Conservation (phyloP, 306 rosid genomes). For the Quercus berberidifolia region DNA sequence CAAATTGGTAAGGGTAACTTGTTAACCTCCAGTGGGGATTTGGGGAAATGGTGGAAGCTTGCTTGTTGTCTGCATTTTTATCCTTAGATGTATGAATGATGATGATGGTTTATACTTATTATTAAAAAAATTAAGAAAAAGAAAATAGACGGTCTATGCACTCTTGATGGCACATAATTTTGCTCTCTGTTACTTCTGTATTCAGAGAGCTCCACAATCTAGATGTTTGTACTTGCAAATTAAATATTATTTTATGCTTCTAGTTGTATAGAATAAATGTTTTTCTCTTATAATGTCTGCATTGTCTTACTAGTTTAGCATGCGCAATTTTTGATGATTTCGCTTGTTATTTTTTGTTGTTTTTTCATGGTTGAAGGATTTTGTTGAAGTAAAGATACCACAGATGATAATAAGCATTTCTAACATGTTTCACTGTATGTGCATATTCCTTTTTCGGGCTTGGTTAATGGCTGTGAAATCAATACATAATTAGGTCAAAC, state of each 20-base stretch:
- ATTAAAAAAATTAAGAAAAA: too few relatives aligned
- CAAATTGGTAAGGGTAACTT: background rate
- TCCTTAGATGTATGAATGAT: too few relatives aligned
- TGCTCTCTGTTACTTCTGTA: background rate
- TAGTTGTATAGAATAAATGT: background rate
- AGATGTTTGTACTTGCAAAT: background rate
- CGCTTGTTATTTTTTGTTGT: background rate
- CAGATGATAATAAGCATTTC: background rate
- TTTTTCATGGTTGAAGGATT: slow-evolving; percentile 4
- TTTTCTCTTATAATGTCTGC: background rate
- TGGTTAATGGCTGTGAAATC: background rate
- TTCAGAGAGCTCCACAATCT: background rate
- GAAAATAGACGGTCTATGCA: background rate
- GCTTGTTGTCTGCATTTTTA: background rate
- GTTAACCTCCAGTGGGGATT: too few relatives aligned
- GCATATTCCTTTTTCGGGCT: background rate
- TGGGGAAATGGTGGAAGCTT: background rate
- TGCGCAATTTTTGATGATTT: background rate
- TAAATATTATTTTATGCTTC: background rate
- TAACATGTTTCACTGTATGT: background rate
- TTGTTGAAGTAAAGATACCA: background rate
- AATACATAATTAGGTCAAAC: background rate
- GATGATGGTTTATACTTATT: too few relatives aligned
- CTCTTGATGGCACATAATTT: background rate
- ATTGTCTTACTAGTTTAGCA: background rate